phyloP scores from a whole-genome alignment of 176 grass and related monocot genomes.

The Dactylis glomerata region DNA sequence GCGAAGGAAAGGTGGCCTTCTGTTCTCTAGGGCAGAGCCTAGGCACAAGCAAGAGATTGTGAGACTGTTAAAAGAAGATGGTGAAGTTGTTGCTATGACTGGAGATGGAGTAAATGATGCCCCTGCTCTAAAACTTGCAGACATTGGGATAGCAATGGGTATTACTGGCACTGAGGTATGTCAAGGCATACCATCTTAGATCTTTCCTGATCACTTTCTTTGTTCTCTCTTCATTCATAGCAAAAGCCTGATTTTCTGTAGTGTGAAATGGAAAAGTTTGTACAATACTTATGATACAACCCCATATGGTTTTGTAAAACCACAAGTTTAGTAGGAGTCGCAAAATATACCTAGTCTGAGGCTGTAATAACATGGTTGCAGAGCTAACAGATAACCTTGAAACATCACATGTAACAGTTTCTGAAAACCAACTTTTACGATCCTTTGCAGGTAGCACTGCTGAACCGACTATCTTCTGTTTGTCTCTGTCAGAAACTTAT shows the following conservation, averaged over 20 bases:
- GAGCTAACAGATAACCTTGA: not conserved
- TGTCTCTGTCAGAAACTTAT: no score
- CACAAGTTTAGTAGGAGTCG: not conserved
- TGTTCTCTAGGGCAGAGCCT: slow-evolving; percentile 93
- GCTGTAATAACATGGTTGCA: not conserved
- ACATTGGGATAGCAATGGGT: slow-evolving; percentile 97
- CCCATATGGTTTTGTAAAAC: not conserved
- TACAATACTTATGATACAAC: not conserved
- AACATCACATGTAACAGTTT: not conserved
- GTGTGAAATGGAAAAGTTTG: not conserved
- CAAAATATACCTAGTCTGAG: not conserved
- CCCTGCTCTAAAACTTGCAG: slow-evolving; percentile 89
- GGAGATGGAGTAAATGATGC: slow-evolving; percentile 99
- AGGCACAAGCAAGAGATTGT: slow-evolving; percentile 99
- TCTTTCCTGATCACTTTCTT: not conserved
- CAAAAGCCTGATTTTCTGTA: not conserved
- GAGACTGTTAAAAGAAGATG: slow-evolving; percentile 90
- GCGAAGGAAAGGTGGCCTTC: slow-evolving; percentile 66
- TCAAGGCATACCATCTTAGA: not conserved
- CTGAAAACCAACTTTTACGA: not conserved
- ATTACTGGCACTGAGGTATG: slow-evolving; percentile 94
- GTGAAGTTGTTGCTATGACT: slow-evolving; percentile 98
- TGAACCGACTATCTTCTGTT: no score
- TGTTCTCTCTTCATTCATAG: not conserved
- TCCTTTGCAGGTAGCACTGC: not conserved